A percentile compares a stretch with the other conserved stretches of the same genome.
Evolutionary conservation across 169 alveolate species (phyloP).

Genomic region (Babesia gibsoni): DNA sequence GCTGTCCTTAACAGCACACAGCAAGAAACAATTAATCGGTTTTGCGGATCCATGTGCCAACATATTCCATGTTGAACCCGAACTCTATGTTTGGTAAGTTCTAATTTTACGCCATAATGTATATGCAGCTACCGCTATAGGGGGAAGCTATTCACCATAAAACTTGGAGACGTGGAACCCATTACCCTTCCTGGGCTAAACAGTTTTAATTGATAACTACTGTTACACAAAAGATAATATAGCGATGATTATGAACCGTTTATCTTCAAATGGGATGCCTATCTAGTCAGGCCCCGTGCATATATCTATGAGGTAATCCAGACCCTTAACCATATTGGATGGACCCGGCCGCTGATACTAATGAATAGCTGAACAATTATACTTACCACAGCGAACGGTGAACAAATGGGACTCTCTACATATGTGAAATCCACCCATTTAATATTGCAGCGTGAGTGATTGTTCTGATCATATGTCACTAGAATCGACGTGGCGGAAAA

Average conservation of each 20-base stretch:
- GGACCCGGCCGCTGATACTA: constrained; percentile 5
- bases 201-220: neutral
- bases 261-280: neutral
- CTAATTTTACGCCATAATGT: neutral
- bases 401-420: constrained; percentile 32
- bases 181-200: constrained; percentile 27
- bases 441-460: constrained; percentile 9
- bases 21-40: constrained; percentile 55
- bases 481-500: constrained; percentile 60
- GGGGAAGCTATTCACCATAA: constrained; percentile 1
- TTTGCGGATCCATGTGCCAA: constrained; percentile 60
- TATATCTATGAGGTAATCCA: constrained; percentile 28
- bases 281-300: neutral
- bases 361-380: neutral
- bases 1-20: constrained; percentile 21
- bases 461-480: constrained; percentile 38
- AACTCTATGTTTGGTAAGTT: constrained; percentile 42
- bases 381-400: constrained; percentile 16
- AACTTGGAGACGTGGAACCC: constrained; percentile 30
- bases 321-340: constrained; percentile 58
- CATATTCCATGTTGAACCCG: constrained; percentile 12
- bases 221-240: neutral
- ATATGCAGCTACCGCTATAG: constrained; percentile 45
- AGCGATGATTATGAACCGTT: neutral
- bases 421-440: constrained; percentile 67